A percentile compares a stretch with the other conserved stretches of the same genome.
Evolutionary conservation across 768 basidiomycete genomes (phyloP).

Genomic region (Royoungia palumana): DNA sequence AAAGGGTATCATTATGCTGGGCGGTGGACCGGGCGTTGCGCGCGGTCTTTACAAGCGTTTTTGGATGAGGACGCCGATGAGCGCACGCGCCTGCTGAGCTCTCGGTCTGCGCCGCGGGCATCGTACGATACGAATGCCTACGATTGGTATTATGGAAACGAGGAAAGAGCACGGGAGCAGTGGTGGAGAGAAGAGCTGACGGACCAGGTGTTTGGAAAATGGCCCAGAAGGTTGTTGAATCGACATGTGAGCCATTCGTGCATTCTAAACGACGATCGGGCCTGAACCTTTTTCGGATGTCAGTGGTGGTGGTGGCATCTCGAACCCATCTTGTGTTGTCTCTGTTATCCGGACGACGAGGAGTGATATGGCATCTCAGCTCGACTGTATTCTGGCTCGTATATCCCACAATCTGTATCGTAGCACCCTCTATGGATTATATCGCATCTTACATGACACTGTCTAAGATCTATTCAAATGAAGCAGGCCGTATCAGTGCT

Average conservation of each 20-base stretch:
- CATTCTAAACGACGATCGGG: not conserved
- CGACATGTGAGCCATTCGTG: slow-evolving; percentile 49
- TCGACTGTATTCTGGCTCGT: too few species aligned
- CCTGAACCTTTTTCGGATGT: not conserved
- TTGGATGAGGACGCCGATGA: slow-evolving; percentile 30
- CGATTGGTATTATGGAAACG: slow-evolving; percentile 11
- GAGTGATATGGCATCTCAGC: slow-evolving; percentile 21
- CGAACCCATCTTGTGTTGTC: slow-evolving; percentile 62
- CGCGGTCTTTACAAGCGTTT: slow-evolving; percentile 6
- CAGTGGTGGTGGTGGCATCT: slow-evolving; percentile 89
- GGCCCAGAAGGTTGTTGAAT: slow-evolving; percentile 70
- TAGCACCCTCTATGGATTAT: slow-evolving; percentile 7
- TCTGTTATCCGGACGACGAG: slow-evolving; percentile 55
- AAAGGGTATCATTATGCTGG: not conserved
- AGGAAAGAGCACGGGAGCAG: slow-evolving; percentile 36
- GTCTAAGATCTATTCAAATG: not conserved
- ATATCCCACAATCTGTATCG: not conserved
- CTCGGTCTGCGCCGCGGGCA: slow-evolving; percentile 23
- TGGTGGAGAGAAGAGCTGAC: slow-evolving; percentile 43
- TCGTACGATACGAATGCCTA: slow-evolving; percentile 20
- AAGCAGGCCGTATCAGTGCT: slow-evolving; percentile 11
- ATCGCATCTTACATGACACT: not conserved
- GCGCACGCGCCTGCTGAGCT: slow-evolving; percentile 37
- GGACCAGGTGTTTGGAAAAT: slow-evolving; percentile 57
- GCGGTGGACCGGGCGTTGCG: not conserved